These are phyloP conservation scores for Pseudozyma flocculosa DNA, from an alignment of 1,284 basidiomycete species.

Conservation along the genomic window DNA sequence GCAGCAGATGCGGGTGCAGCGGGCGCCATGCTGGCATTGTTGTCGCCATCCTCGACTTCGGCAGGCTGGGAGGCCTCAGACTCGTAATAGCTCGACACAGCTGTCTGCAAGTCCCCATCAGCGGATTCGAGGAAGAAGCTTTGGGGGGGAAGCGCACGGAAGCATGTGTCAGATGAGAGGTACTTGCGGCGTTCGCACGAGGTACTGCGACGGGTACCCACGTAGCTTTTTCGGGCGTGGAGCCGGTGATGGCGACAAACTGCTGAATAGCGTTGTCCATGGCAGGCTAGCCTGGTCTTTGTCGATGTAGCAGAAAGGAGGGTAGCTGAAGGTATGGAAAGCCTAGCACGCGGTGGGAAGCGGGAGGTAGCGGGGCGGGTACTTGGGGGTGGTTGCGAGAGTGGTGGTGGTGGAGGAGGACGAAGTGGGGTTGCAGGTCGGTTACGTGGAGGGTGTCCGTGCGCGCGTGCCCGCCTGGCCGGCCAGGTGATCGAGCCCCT, in stretches of 20 bases:
- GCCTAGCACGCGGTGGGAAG: too few relatives aligned
- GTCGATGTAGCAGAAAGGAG: neutral
- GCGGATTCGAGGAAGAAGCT: constrained; percentile 58
- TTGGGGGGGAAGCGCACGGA: neutral
- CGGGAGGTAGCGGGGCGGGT: too few relatives aligned
- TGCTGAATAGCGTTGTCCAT: constrained; percentile 48
- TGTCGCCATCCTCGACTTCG: constrained; percentile 8
- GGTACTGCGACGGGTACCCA: too few relatives aligned
- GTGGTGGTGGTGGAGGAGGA: too few relatives aligned
- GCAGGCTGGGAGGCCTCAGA: constrained; percentile 16
- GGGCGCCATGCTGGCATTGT: constrained; percentile 1
- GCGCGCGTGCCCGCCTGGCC: too few relatives aligned
- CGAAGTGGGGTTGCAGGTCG: too few relatives aligned
- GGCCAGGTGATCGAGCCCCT: too few relatives aligned
- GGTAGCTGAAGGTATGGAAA: too few relatives aligned
- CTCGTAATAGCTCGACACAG: constrained; percentile 59
- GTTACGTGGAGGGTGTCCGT: too few relatives aligned
- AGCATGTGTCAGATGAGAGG: too few relatives aligned
- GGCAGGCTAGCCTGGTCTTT: neutral
- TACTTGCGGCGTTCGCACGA: too few relatives aligned
- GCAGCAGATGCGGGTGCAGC: constrained; percentile 3
- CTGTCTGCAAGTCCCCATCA: constrained; percentile 57
- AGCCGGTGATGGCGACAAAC: constrained; percentile 56
- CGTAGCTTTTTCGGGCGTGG: constrained; percentile 52
- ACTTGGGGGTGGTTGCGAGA: too few relatives aligned